phyloP scores from a whole-genome alignment of 371 early-diverging fungal genomes.

The Smittium culicis region DNA sequence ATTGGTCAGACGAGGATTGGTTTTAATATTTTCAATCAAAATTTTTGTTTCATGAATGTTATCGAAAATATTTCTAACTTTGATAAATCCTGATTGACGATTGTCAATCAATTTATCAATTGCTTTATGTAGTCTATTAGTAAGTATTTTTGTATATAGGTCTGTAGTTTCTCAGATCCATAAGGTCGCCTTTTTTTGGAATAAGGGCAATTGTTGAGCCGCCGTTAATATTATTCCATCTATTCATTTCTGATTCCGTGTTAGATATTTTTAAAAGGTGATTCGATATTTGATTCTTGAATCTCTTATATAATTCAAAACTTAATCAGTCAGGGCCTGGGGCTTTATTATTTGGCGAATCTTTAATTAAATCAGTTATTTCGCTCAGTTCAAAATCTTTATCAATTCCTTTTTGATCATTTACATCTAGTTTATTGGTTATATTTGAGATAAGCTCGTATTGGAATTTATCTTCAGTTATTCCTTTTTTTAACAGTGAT shows the following conservation, averaged over 20 bases:
- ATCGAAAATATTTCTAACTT: conserved; percentile 3
- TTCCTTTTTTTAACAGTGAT: no score
- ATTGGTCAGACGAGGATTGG: background rate
- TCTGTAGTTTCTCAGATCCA: background rate
- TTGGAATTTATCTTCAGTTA: no score
- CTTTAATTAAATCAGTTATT: background rate
- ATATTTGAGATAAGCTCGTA: no score
- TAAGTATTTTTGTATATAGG: background rate
- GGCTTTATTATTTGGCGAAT: conserved; percentile 9
- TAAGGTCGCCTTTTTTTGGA: background rate
- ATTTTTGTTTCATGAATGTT: background rate
- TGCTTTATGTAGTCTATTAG: conserved; percentile 6
- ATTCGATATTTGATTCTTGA: background rate
- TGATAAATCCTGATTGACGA: conserved; percentile 3
- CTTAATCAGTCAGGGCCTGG: conserved; percentile 13
- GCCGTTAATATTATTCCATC: background rate
- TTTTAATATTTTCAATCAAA: background rate
- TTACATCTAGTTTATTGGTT: no score
- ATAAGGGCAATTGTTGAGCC: background rate
- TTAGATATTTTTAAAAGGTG: background rate
- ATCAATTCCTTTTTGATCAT: background rate
- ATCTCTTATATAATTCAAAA: conserved; percentile 10
- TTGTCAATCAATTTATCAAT: background rate
- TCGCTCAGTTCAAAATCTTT: background rate
- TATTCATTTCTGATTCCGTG: background rate